Conservation (phyloP, 805 yeast genomes). For the Yarrowia deformans region DNA sequence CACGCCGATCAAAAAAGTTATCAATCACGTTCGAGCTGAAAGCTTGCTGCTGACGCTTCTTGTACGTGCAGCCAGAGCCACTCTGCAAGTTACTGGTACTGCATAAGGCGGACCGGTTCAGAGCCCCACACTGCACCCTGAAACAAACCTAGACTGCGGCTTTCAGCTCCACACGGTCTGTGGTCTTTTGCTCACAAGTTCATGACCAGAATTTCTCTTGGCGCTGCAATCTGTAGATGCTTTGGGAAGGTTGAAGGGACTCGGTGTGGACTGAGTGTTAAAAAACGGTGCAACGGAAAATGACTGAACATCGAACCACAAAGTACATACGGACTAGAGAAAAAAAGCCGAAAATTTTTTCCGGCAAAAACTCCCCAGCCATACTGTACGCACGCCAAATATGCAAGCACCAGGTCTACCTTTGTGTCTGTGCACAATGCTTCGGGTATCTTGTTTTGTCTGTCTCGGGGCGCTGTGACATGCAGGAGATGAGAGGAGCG, state of each 20-base stretch:
- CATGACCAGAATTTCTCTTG: not conserved
- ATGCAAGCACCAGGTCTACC: not conserved
- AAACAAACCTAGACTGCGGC: constrained; percentile 15
- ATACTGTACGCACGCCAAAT: not conserved
- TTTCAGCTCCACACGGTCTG: not conserved
- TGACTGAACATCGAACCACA: too few relatives aligned
- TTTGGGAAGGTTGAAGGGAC: not conserved
- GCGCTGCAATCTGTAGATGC: not conserved
- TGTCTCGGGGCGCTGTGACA: not conserved
- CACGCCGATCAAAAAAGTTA: constrained; percentile 7
- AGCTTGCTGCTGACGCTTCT: not conserved
- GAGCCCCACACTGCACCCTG: not conserved
- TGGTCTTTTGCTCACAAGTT: not conserved
- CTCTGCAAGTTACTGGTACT: not conserved
- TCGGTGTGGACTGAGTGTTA: too few relatives aligned
- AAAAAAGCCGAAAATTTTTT: too few relatives aligned
- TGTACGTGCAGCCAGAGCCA: not conserved
- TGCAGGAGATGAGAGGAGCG: not conserved
- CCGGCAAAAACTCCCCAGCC: not conserved
- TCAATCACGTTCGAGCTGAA: not conserved
- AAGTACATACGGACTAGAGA: too few relatives aligned
- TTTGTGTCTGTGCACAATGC: not conserved
- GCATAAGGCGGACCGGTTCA: not conserved
- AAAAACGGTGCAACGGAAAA: too few relatives aligned
- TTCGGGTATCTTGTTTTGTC: not conserved